These are phyloP conservation scores for Lizanozyma gosingica DNA, from an alignment of 1,139 yeast genomes.

Conservation along the genomic window DNA sequence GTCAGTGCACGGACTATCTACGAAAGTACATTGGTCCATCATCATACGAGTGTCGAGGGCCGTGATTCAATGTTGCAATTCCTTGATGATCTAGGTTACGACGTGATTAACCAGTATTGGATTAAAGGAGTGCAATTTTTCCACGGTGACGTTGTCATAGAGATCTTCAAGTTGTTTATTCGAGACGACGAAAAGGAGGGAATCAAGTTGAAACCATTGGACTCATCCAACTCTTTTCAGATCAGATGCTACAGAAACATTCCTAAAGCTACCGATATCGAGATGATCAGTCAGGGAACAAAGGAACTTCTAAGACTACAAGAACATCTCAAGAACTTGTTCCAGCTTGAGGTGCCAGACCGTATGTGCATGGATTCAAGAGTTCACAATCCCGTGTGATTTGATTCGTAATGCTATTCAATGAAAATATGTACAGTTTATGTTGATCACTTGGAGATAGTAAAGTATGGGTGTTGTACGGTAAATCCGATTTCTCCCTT, in stretches of 20 bases:
- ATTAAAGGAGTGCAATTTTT: slow-evolving; percentile 57
- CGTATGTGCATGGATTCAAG: slow-evolving; percentile 76
- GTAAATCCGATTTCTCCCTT: slow-evolving; percentile 22
- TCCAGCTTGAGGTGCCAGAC: slow-evolving; percentile 67
- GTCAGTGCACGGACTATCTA: slow-evolving; percentile 58
- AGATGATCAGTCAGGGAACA: slow-evolving; percentile 56
- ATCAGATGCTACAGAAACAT: slow-evolving; percentile 65
- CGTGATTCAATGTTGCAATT: slow-evolving; percentile 26
- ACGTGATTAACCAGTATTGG: slow-evolving; percentile 57
- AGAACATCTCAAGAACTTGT: slow-evolving; percentile 55
- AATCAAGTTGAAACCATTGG: slow-evolving; percentile 37
- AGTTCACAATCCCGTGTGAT: slow-evolving; percentile 18
- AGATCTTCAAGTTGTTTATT: slow-evolving; percentile 42
- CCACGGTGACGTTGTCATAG: slow-evolving; percentile 56
- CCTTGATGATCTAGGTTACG: slow-evolving; percentile 65
- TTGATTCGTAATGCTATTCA: slow-evolving; percentile 3
- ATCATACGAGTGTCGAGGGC: slow-evolving; percentile 23
- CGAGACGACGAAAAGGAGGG: slow-evolving; percentile 25
- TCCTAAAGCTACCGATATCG: slow-evolving; percentile 67
- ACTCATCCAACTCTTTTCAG: slow-evolving; percentile 48
- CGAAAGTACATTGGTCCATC: slow-evolving; percentile 52
- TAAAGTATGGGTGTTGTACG: slow-evolving; percentile 7
- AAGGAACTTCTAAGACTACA: slow-evolving; percentile 54
- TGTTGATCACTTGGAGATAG: slow-evolving; percentile 5
- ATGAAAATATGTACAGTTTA: slow-evolving; percentile 1